Base-by-base conservation (phyloP, 2,329 filamentous ascomycete species). In the Xylariaceae sp. region DNA sequence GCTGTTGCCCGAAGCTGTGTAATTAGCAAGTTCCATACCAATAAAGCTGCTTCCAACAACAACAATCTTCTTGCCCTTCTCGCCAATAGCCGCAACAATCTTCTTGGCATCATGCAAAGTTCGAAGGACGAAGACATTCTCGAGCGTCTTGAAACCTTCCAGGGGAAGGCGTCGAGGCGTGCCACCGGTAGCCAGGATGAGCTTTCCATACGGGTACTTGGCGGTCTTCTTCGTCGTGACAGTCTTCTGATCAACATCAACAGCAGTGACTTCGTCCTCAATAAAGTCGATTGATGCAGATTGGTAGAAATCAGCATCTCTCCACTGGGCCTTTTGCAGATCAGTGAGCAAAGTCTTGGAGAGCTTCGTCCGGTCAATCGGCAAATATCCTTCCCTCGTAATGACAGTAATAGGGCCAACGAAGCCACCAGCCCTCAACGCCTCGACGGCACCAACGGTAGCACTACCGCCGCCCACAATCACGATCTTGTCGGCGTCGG, bases 21-120 rank as follows among this genome's bases (percentile, higher is more conserved):
- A 88, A 64, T 92, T 94, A 62, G 89, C 93, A n/a, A 95, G 84
- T 75, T 99, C 94, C 89, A 99, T 95, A 47, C 94, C 94, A 70
- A 99, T 99, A 75, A 99, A 99, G 0, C 91, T 96, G 60, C 89
- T 93, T 47, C 94, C 94, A 56, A 99, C 81, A 11, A 99, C 81
- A 51, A 96, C 91, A 65, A 99, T 86, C 74, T 96, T 97, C 81
- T 96, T 97, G 60, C 85, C 86, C 71, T 89, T 88, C 49, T 90
- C 84, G 35, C 91, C 91, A 51, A 96, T 89, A 5, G 91, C 90
- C 1, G 79, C 81, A 30, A 91, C 80, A 65, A 99, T 97, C 60
- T 80, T 81, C 72, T 92, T 85, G 0, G 87, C 84, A 70, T 97
- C 87, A 48, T 87, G 81, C n/a, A 95, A 79, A 9, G 80, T 87